Evolutionary conservation across 2,329 filamentous ascomycete genomes (phyloP).

Genomic region (Gremmenia infestans): DNA sequence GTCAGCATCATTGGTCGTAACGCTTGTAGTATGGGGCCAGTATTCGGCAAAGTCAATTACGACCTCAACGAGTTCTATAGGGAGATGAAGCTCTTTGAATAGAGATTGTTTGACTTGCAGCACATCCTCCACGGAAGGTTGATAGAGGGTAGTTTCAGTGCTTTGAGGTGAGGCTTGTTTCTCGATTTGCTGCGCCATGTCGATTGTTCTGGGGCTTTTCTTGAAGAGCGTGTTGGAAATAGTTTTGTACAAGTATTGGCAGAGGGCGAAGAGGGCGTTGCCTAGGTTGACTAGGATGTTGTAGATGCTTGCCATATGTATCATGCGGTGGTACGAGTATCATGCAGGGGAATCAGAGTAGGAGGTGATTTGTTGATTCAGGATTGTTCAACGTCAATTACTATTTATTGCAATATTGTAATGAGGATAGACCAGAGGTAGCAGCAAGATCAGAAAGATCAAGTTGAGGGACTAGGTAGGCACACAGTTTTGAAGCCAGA

Average conservation of each 20-base stretch:
- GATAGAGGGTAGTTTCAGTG: slow-evolving; percentile 11
- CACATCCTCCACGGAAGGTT: slow-evolving; percentile 45
- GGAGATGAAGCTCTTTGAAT: slow-evolving; percentile 39
- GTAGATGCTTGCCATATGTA: no score
- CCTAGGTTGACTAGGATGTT: no score
- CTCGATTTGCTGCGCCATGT: neutral
- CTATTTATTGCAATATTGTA: no score
- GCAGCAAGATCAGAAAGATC: no score
- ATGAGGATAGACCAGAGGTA: no score
- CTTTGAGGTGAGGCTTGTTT: neutral
- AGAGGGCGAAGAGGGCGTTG: neutral
- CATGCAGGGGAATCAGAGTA: neutral
- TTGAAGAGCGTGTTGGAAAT: neutral
- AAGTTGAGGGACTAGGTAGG: no score
- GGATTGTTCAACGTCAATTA: no score
- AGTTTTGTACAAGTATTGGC: neutral
- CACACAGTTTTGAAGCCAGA: no score
- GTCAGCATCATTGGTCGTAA: slow-evolving; percentile 16
- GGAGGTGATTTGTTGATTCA: no score
- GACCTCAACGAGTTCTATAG: slow-evolving; percentile 49
- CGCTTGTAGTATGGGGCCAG: slow-evolving; percentile 46
- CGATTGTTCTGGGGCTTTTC: neutral
- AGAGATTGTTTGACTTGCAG: slow-evolving; percentile 45
- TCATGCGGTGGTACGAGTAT: neutral
- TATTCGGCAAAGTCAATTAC: slow-evolving; percentile 59